Conservation (phyloP, 768 basidiomycete genomes). For the Hygrocybe coccinea region DNA sequence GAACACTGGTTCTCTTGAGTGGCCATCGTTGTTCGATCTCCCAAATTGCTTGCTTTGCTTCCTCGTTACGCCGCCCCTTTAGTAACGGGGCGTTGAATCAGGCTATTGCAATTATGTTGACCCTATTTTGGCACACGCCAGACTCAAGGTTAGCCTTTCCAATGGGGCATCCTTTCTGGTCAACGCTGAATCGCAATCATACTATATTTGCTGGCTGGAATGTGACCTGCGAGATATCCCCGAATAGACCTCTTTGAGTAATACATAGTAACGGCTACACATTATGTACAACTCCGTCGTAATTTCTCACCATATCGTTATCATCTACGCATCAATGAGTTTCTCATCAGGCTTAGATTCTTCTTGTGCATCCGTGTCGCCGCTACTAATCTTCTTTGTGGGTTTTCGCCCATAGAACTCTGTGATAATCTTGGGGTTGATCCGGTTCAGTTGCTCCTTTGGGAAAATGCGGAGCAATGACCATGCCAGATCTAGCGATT, state of each 20-base stretch:
- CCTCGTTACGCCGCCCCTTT: too few species aligned
- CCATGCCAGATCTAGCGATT: slow-evolving; percentile 97
- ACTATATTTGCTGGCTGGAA: too few species aligned
- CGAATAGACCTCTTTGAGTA: not conserved
- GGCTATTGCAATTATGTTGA: not conserved
- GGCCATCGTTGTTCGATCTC: too few species aligned
- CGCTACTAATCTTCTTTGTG: slow-evolving; percentile 55
- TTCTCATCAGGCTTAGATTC: slow-evolving; percentile 42
- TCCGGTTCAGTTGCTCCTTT: slow-evolving; percentile 95
- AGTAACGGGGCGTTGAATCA: too few species aligned
- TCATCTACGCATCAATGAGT: slow-evolving; percentile 58
- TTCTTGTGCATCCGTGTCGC: slow-evolving; percentile 41
- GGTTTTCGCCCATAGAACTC: slow-evolving; percentile 90
- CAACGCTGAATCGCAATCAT: too few species aligned
- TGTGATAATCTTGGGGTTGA: slow-evolving; percentile 91
- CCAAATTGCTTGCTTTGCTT: too few species aligned
- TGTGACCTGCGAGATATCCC: too few species aligned
- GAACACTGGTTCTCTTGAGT: too few species aligned
- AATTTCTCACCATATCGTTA: not conserved
- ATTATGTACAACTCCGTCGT: not conserved
- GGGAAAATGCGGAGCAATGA: slow-evolving; percentile 96
- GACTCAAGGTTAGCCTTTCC: not conserved
- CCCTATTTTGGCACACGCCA: not conserved
- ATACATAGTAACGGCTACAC: not conserved
- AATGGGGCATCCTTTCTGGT: not conserved